These are phyloP conservation scores for Thuidium tamariscinum DNA, from an alignment of 225 moss, liverwort and hornwort genomes.

Conservation along the genomic window DNA sequence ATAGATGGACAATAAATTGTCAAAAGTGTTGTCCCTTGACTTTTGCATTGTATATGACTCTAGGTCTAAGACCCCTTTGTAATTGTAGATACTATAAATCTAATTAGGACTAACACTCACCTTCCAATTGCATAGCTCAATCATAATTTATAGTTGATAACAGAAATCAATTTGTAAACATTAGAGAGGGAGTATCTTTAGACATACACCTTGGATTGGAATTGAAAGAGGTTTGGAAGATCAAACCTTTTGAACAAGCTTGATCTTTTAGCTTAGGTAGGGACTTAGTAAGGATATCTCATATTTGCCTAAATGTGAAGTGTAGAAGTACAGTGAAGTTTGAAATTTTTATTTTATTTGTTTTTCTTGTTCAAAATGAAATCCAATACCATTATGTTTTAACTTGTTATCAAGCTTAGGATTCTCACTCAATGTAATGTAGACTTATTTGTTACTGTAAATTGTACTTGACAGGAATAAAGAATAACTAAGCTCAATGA, in stretches of 20 bases:
- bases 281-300: too few species aligned
- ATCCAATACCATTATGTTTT: too few species aligned
- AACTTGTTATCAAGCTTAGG: too few species aligned
- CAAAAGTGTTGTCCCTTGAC: neutral
- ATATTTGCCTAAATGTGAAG: too few species aligned
- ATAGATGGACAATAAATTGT: too few species aligned
- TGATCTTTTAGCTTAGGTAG: too few species aligned
- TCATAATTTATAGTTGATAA: neutral
- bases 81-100: neutral
- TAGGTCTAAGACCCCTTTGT: neutral
- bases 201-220: neutral
- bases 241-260: neutral
- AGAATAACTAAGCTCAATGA: neutral
- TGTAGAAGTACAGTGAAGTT: too few species aligned
- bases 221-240: neutral
- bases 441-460: too few species aligned
- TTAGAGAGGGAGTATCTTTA: neutral
- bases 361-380: too few species aligned
- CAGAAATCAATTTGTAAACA: neutral
- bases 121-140: fast-evolving
- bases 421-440: too few species aligned
- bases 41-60: neutral
- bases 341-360: too few species aligned
- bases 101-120: neutral
- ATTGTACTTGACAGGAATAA: too few species aligned